Conservation (phyloP, 768 basidiomycete species). For the Russula ochroleuca region DNA sequence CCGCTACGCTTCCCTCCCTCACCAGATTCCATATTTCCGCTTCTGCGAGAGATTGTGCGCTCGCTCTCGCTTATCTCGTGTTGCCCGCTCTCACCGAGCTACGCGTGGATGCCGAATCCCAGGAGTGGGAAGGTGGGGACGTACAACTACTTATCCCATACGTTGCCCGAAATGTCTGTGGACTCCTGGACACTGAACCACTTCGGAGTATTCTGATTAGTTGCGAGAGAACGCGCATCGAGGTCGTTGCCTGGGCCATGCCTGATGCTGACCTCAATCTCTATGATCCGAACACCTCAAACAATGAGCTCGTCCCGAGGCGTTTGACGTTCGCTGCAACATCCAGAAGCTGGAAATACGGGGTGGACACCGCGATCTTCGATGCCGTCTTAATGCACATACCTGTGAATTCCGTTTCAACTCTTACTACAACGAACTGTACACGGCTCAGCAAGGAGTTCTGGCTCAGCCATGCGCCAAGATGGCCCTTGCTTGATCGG, state of each 20-base stretch:
- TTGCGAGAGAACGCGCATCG: no score
- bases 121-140: not conserved
- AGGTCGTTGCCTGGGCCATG: not conserved
- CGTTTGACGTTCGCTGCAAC: no score
- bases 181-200: constrained; percentile 2
- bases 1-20: constrained; percentile 5
- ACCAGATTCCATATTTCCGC: not conserved
- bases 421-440: not conserved
- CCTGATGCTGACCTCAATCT: not conserved
- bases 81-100: constrained; percentile 8
- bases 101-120: not conserved
- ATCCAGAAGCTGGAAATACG: no score
- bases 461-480: not conserved
- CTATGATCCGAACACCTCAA: no score
- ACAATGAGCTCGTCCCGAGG: no score
- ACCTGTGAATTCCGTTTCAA: not conserved
- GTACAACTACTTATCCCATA: not conserved
- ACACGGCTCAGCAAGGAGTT: not conserved
- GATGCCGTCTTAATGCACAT: not conserved
- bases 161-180: not conserved
- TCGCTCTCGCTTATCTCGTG: constrained; percentile 11
- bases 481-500: not conserved
- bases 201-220: constrained; percentile 1
- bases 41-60: not conserved
- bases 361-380: not conserved